Base-by-base conservation (phyloP, 1,284 basidiomycete species). In the Sanguinoderma infundibulare region DNA sequence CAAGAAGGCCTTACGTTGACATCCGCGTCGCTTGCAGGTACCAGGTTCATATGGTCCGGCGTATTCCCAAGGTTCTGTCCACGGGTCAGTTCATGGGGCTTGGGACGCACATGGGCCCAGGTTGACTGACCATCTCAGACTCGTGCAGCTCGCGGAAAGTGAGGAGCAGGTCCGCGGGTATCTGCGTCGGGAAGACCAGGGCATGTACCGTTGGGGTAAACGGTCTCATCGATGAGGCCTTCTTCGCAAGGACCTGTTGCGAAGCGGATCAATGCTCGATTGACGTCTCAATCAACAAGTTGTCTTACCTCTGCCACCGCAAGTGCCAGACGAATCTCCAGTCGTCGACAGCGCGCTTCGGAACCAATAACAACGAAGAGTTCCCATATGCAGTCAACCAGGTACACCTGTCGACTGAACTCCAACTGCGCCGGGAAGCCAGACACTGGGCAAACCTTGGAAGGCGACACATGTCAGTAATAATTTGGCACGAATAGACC, bases 31-130 rank as follows among this genome's bases (percentile, higher is more conserved):
- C 72, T 59, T 14, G 77, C 76, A 15, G 87, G 79, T n/a, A 92
- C 69, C 24, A 93, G 74, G 70, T 93, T 91, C 89, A 93, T 92
- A 67, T 93, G 89, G 65, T 91, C 85, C 12, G 89, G 89, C 46
- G 84, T 75, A 35, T 81, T 73, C 17, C 80, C 80, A 28, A 76
- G 78, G 59, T 90, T 90, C 91, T 93, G 66, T 34, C 63, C 56
- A 59, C 60, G 44, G 50, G 32, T 46, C 47, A 47, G 57, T 51
- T 42, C 49, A 63, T 47, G 59, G 53, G 52, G 50, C 57, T 55
- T 30, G 2, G 20, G 12, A 35, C n/a, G 32, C 15, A 51, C 12
- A 22, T 35, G 22, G 32, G 32, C 22, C 20, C 49, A 51, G 17
- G 24, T 3, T 28, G 32, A 76, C 85, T 69, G 62, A 91, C 91